Evolutionary conservation across 768 basidiomycete species (phyloP).

Genomic region (Pholiota conissans): DNA sequence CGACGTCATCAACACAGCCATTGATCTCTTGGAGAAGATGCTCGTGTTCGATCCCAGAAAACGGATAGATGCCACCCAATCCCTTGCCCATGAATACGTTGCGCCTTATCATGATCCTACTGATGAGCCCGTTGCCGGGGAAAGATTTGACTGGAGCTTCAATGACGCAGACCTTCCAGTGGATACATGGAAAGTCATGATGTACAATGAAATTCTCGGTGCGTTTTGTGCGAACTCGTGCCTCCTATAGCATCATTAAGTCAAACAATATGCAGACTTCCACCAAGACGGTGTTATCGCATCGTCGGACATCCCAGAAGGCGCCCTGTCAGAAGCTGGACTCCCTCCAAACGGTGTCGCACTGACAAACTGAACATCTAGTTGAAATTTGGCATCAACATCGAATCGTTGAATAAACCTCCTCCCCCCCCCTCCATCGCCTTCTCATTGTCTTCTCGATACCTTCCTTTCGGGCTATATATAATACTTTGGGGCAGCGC

Average conservation of each 20-base stretch:
- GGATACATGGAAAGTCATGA: constrained; percentile 99
- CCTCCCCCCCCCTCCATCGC: background rate
- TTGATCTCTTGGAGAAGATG: constrained; percentile 98
- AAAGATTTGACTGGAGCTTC: constrained; percentile 99
- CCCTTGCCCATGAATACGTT: constrained; percentile 91
- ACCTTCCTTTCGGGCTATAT: background rate
- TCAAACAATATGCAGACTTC: constrained; percentile 53
- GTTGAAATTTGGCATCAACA: background rate
- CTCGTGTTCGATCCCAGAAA: constrained; percentile 97
- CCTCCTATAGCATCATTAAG: background rate
- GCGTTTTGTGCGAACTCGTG: constrained; percentile 22
- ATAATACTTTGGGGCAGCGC: constrained; percentile 1
- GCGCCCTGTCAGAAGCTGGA: constrained; percentile 70
- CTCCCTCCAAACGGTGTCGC: constrained; percentile 20
- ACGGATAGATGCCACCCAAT: constrained; percentile 91
- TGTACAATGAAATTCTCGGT: constrained; percentile 99
- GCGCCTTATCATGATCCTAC: constrained; percentile 98
- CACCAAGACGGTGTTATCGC: constrained; percentile 61
- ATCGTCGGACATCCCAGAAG: constrained; percentile 56
- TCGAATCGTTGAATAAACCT: background rate
- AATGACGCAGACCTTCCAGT: constrained; percentile 98
- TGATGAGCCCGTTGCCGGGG: constrained; percentile 91
- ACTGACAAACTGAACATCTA: constrained; percentile 13
- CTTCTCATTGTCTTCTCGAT: background rate
- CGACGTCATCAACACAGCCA: constrained; percentile 47